Conservation (phyloP, 495 filamentous ascomycete genomes). For the Neurospora sp. region DNA sequence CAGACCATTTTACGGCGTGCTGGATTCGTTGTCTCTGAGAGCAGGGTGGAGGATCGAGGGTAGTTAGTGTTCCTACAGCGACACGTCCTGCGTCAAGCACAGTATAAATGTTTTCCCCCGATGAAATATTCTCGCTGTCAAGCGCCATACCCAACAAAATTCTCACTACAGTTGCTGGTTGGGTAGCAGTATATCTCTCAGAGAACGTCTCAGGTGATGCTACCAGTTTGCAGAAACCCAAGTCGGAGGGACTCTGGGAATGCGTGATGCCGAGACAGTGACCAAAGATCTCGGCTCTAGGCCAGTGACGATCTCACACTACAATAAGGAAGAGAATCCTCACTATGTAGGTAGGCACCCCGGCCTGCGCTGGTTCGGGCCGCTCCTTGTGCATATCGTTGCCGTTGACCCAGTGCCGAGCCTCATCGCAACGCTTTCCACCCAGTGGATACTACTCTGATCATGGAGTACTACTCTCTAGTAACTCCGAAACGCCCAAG, state of each 20-base stretch:
- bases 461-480: background rate
- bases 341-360: background rate
- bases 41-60: background rate
- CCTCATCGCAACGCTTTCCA: background rate
- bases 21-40: background rate
- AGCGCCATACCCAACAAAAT: background rate
- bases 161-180: background rate
- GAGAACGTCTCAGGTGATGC: background rate
- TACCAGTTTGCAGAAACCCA: background rate
- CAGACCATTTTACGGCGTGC: background rate
- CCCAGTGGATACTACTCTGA: background rate
- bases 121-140: background rate
- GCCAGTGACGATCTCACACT: background rate
- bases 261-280: background rate
- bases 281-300: background rate
- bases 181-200: background rate
- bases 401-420: background rate
- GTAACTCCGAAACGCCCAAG: background rate
- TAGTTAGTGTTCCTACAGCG: background rate
- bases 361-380: background rate
- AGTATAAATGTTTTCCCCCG: background rate
- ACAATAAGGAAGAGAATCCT: background rate
- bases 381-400: background rate
- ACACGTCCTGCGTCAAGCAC: background rate
- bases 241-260: background rate